Percentiles rank a stretch among this genome's conserved stretches.
These are phyloP conservation scores for Diplosphaera chodatii DNA, from an alignment of 139 green algal genomes.

Conservation along the genomic window DNA sequence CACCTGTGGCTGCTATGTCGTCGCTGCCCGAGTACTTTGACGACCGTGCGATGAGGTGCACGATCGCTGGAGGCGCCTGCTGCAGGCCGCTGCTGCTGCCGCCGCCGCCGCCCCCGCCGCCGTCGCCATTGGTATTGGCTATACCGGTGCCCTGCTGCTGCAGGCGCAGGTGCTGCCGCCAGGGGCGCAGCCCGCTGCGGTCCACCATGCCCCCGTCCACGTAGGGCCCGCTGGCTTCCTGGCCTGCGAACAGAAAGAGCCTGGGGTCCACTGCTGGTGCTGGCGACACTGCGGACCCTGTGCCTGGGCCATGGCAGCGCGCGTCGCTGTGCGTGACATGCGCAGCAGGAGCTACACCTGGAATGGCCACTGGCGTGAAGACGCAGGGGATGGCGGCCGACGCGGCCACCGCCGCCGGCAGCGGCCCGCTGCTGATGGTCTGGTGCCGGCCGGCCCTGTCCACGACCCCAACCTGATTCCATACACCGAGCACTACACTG, in stretches of 20 bases:
- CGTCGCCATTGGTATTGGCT: too few relatives aligned
- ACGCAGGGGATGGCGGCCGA: constrained; percentile 82
- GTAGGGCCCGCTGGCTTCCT: constrained; percentile 46
- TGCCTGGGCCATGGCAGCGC: too few relatives aligned
- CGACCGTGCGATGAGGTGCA: constrained; percentile 75
- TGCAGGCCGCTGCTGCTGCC: not conserved
- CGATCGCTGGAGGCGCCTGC: constrained; percentile 48
- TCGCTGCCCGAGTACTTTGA: constrained; percentile 75
- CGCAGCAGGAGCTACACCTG: too few relatives aligned
- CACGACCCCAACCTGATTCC: constrained; percentile 58
- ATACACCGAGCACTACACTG: too few relatives aligned
- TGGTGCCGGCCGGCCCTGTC: constrained; percentile 43
- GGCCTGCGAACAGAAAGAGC: too few relatives aligned
- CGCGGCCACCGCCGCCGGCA: constrained; percentile 79
- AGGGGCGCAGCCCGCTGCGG: constrained; percentile 64
- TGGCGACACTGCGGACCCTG: too few relatives aligned
- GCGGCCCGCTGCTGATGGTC: constrained; percentile 65
- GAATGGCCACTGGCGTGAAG: constrained; percentile 66
- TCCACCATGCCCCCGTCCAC: constrained; percentile 80
- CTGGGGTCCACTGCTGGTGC: too few relatives aligned
- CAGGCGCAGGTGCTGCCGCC: constrained; percentile 40
- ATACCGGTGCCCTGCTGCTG: not conserved
- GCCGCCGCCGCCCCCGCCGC: too few relatives aligned
- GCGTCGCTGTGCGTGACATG: too few relatives aligned
- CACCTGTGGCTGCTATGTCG: constrained; percentile 32